phyloP scores from a whole-genome alignment of 2,329 filamentous ascomycete species.

The Claviceps fusiformis region DNA sequence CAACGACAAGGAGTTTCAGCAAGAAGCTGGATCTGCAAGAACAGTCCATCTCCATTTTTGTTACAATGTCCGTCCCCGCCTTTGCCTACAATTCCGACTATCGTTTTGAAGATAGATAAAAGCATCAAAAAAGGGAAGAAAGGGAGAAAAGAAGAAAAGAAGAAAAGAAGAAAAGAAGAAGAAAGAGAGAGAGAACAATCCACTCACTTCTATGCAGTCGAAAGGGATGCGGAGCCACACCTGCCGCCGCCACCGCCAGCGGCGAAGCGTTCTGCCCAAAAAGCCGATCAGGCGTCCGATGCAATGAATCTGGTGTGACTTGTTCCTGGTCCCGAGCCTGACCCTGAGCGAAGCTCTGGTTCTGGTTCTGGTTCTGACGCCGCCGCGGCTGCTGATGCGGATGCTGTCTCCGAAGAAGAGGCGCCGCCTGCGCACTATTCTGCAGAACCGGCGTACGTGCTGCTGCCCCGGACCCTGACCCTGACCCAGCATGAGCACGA shows the following conservation, averaged over 20 bases:
- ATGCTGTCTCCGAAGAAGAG: conserved; percentile 3
- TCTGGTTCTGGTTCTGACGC: conserved; percentile 2
- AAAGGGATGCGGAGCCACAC: conserved; percentile 22
- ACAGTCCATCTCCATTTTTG: neutral
- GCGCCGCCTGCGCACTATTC: neutral
- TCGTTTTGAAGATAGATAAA: too few relatives aligned
- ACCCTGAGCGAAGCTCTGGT: too few relatives aligned
- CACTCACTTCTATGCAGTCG: conserved; percentile 24
- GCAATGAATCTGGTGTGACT: conserved; percentile 7
- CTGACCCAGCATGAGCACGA: too few relatives aligned
- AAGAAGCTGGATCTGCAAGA: neutral
- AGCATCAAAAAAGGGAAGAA: too few relatives aligned
- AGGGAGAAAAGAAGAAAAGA: too few relatives aligned
- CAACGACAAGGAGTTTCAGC: neutral
- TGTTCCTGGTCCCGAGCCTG: conserved; percentile 4
- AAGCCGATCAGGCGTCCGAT: conserved; percentile 9
- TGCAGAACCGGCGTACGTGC: conserved; percentile 1
- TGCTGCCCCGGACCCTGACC: neutral
- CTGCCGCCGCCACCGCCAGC: conserved; percentile 10
- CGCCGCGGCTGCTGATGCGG: conserved; percentile 6
- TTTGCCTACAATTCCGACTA: too few relatives aligned
- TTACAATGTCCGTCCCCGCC: too few relatives aligned
- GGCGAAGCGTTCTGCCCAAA: conserved; percentile 8
- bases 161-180: neutral
- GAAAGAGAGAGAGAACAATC: neutral